Base-by-base conservation (phyloP, 2,329 filamentous ascomycete genomes). In the Beauveria asiatica region DNA sequence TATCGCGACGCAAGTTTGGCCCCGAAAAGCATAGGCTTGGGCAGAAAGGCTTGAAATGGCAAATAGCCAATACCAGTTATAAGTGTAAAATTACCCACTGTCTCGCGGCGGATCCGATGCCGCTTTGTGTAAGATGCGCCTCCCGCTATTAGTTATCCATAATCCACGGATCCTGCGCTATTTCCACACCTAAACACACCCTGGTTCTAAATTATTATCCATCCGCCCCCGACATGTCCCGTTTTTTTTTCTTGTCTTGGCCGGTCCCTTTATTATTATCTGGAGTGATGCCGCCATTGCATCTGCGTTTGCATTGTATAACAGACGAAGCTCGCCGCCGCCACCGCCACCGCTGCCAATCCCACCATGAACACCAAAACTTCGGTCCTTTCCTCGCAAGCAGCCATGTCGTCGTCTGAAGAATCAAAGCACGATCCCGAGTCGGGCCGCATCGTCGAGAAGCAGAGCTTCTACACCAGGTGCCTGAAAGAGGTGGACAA, bases 401-500 rank as follows among this genome's bases (percentile, higher is more conserved):
- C 44, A 54, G 44, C 41, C 30, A 60, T 60, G 57, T 60, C 57
- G 50, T 60, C 57, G n/a, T 54, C 57, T 7, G 57, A 54, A 30
- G 53, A 52, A 39, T 58, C 60, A 2, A 57, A 61, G 33, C 53
- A 45, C 3, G 63, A 66, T 41, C 62, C 64, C 23, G 64, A 66
- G 46, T 62, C 51, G 19, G 63, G 62, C 8, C 51, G 48, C 27
- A n/a, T 54, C 13, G 50, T 59, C 55, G 61, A 65, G 44, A 49
- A 61, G 54, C 52, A 42, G 55, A 52, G 25, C 51, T 52, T 56
- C 50, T 33, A 59, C 39, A 44, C 42, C 54, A 46, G 49, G 37
- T 58, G 53, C 21, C 55, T 48, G n/a, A 45, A 65, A 39, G 49
- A 66, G 42, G 63, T 66, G 37, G 61, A 65, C 46, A 57, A 57